Conservation (phyloP, 2,329 filamentous ascomycete species). For the Cordyceps sp. region DNA sequence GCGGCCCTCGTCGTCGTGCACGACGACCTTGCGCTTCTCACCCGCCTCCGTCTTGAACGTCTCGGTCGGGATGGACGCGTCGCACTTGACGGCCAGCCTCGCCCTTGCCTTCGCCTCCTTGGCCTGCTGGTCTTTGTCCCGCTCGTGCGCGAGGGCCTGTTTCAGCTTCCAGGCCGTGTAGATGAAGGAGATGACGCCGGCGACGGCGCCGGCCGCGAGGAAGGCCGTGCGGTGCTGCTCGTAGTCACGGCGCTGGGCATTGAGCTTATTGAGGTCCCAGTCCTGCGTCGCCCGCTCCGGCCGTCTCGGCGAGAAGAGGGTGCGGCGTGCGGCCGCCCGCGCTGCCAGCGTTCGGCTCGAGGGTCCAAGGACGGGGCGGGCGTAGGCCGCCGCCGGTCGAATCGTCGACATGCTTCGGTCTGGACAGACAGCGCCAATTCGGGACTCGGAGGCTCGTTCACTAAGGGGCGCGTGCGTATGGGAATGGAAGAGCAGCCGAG, state of each 20-base stretch:
- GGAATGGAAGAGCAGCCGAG: too few species aligned
- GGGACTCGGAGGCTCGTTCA: too few species aligned
- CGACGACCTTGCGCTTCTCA: slow-evolving; percentile 37
- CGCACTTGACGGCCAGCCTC: slow-evolving; percentile 25
- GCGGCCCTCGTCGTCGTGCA: slow-evolving; percentile 50
- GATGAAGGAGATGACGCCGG: slow-evolving; percentile 30
- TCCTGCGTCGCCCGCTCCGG: slow-evolving; percentile 24
- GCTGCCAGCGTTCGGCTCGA: slow-evolving; percentile 1
- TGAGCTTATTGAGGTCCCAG: slow-evolving; percentile 32
- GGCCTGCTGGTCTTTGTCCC: slow-evolving; percentile 13
- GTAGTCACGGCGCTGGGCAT: slow-evolving; percentile 29
- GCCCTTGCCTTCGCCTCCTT: slow-evolving; percentile 16
- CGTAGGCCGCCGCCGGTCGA: slow-evolving; percentile 5
- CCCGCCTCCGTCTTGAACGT: slow-evolving; percentile 31
- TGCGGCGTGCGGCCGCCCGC: slow-evolving; percentile 10
- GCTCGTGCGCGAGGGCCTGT: slow-evolving; percentile 16
- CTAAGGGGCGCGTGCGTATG: too few species aligned
- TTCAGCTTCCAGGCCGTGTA: slow-evolving; percentile 37
- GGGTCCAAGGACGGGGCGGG: slow-evolving; percentile 8
- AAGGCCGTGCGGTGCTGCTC: slow-evolving; percentile 33
- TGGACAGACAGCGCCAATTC: too few species aligned
- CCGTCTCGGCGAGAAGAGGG: slow-evolving; percentile 12
- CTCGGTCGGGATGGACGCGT: slow-evolving; percentile 21
- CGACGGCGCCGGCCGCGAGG: slow-evolving; percentile 30
- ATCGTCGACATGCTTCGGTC: too few species aligned